phyloP scores from a whole-genome alignment of 202 grass and related monocot species.

The Cymbopogon flexuosus region DNA sequence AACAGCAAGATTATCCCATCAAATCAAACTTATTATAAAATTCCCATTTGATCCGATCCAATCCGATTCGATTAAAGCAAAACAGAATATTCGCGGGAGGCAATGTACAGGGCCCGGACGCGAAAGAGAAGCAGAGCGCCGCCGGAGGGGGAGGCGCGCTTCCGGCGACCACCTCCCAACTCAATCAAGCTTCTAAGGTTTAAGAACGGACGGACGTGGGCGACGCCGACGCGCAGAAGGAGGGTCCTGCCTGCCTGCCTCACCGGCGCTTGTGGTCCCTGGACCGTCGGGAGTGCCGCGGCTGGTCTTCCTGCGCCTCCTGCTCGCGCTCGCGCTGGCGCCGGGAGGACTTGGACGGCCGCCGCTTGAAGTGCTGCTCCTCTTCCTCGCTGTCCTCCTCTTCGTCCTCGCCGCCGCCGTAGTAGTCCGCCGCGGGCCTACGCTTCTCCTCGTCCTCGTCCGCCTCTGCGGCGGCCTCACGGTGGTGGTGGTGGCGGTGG shows the following conservation, averaged over 20 bases:
- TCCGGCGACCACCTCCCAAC: constrained; percentile 2
- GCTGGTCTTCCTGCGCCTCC: constrained; percentile 34
- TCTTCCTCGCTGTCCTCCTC: constrained; percentile 67
- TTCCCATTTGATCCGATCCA: neutral
- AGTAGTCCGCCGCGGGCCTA: constrained; percentile 29
- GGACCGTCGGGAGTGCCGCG: constrained; percentile 44
- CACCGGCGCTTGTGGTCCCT: constrained; percentile 65
- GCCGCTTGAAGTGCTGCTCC: constrained; percentile 89
- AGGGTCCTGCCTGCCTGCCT: neutral
- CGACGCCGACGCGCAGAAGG: neutral
- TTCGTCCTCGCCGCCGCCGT: constrained; percentile 22
- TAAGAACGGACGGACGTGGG: neutral
- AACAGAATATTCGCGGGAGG: neutral
- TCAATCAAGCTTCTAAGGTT: neutral
- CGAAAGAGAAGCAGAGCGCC: neutral
- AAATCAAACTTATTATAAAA: constrained; percentile 25
- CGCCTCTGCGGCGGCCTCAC: neutral
- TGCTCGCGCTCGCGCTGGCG: constrained; percentile 50
- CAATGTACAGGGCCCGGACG: constrained; percentile 26
- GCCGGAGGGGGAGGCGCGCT: neutral
- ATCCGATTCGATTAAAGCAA: constrained; percentile 11
- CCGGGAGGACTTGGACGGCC: constrained; percentile 48
- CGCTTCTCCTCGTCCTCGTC: constrained; percentile 46
- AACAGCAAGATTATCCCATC: neutral
- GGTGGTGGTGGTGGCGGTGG: neutral